Conservation (phyloP, 805 yeast genomes). For the Metschnikowia corniflorae region DNA sequence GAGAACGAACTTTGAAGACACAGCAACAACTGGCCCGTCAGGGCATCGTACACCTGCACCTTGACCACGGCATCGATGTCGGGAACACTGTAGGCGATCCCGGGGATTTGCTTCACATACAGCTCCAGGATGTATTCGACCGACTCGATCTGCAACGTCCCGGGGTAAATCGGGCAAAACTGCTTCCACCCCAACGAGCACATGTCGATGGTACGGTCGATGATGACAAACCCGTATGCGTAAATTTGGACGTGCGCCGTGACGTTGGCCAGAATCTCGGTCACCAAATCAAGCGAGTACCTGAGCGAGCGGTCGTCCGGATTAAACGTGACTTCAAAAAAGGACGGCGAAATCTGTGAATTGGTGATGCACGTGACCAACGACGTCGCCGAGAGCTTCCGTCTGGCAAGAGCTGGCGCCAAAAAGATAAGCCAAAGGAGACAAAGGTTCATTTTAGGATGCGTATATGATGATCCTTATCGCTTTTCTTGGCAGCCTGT, state of each 20-base stretch:
- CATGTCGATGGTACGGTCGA: slow-evolving; percentile 54
- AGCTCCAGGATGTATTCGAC: slow-evolving; percentile 51
- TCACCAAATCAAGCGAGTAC: slow-evolving; percentile 65
- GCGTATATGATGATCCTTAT: no score
- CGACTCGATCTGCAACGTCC: slow-evolving; percentile 72
- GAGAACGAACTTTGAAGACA: slow-evolving; percentile 74
- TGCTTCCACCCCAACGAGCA: slow-evolving; percentile 76
- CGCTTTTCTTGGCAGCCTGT: no score
- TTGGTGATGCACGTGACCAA: slow-evolving; percentile 82
- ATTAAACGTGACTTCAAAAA: slow-evolving; percentile 70
- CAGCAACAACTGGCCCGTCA: slow-evolving; percentile 48
- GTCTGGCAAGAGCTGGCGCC: slow-evolving; percentile 18
- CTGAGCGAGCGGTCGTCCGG: slow-evolving; percentile 66
- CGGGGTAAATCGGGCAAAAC: slow-evolving; percentile 86
- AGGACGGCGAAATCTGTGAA: slow-evolving; percentile 68
- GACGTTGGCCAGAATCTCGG: slow-evolving; percentile 65
- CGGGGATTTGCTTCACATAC: slow-evolving; percentile 64
- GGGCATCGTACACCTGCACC: slow-evolving; percentile 43
- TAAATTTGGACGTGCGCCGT: slow-evolving; percentile 68
- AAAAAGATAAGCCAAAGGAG: slow-evolving; percentile 10
- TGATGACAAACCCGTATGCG: slow-evolving; percentile 81
- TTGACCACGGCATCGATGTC: slow-evolving; percentile 79
- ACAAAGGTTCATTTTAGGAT: slow-evolving; percentile 8
- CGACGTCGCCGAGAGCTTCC: slow-evolving; percentile 57
- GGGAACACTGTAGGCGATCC: slow-evolving; percentile 81